A percentile compares a stretch with the other conserved stretches of the same genome.
Evolutionary conservation across 345 rosid genomes (phyloP).

Genomic region (Geranium rotundifolium): DNA sequence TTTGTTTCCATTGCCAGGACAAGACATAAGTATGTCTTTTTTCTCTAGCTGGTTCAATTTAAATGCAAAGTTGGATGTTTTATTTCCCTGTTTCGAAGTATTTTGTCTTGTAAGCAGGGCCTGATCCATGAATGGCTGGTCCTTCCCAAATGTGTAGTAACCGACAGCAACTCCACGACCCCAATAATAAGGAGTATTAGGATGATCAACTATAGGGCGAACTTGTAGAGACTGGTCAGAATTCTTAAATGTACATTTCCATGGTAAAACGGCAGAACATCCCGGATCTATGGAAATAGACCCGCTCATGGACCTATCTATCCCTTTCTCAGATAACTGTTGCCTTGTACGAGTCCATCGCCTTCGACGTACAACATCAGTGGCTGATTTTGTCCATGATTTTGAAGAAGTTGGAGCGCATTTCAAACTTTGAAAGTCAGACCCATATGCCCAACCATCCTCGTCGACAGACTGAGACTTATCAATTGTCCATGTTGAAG

Average conservation of each 20-base stretch:
- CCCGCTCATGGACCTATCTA: constrained; percentile 10
- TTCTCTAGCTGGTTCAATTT: constrained; percentile 74
- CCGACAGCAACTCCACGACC: constrained; percentile 46
- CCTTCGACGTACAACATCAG: constrained; percentile 41
- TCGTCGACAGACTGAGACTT: constrained; percentile 39
- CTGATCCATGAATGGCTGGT: constrained; percentile 63
- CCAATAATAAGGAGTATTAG: constrained; percentile 54
- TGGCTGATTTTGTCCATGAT: constrained; percentile 23
- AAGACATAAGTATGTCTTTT: constrained; percentile 74
- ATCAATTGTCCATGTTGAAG: constrained; percentile 48
- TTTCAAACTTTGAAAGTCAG: constrained; percentile 36
- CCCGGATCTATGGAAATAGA: constrained; percentile 43
- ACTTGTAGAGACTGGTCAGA: constrained; percentile 59
- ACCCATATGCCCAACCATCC: constrained; percentile 59
- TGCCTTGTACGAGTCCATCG: constrained; percentile 50
- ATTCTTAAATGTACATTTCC: constrained; percentile 62
- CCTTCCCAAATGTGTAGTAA: constrained; percentile 49
- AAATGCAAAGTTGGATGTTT: constrained; percentile 34
- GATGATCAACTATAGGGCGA: constrained; percentile 49
- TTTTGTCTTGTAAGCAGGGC: constrained; percentile 49
- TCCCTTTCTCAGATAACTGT: constrained; percentile 17
- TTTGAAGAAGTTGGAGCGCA: constrained; percentile 42
- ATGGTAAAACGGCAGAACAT: constrained; percentile 69
- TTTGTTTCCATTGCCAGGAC: constrained; percentile 48
- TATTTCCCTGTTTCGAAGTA: constrained; percentile 50